Base-by-base conservation (phyloP, 495 filamentous ascomycete species). In the Trichocladium uniseriatum region DNA sequence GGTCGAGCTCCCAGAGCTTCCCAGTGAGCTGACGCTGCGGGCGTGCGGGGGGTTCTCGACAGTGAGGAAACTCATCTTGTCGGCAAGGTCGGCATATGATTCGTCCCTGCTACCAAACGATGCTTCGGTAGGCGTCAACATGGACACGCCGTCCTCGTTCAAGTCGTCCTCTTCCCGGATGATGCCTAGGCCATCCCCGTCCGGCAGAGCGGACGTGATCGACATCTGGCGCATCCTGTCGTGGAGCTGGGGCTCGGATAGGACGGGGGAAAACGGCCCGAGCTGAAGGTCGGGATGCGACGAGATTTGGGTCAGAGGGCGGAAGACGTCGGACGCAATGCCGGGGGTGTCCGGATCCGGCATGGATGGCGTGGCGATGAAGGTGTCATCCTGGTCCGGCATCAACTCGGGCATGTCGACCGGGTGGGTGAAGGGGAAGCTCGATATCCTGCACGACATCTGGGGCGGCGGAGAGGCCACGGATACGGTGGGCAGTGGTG, bases 381-480 rank as follows among this genome's bases (percentile, higher is more conserved):
- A 38, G n/a, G 11, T 35, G 35, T 48, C 49, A 2, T 56, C 53
- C 1, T 53, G 44, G 36, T 55, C 57, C 5, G 38, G 39, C 36
- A 59, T 42, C 46, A 57, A 34, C 39, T 52, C 53, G 37, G 53
- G 53, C 11, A 56, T 32, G 6, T 56, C 53, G 40, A 43, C 48
- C 24, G 53, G 53, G 5, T 56, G 53, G 10, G 32, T 14, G 24
- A 44, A 56, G 16, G 53, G 53, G 16, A 51, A 48, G 6, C 32
- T 39, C 20, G 53, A 52, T 20, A 56, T 38, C 35, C 53, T 44
- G 45, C 53, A 56, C 24, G 49, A 52, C 53, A 52, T 56, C n/a
- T 40, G 21, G 13, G 40, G 38, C 37, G 34, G 43, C 1, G 53
- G 37, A n/a, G 49, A 52, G 10, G 48, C 4, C 29, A 21, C n/a